Conservation (phyloP, 257 asterid genomes). For the Henckelia pumila region DNA sequence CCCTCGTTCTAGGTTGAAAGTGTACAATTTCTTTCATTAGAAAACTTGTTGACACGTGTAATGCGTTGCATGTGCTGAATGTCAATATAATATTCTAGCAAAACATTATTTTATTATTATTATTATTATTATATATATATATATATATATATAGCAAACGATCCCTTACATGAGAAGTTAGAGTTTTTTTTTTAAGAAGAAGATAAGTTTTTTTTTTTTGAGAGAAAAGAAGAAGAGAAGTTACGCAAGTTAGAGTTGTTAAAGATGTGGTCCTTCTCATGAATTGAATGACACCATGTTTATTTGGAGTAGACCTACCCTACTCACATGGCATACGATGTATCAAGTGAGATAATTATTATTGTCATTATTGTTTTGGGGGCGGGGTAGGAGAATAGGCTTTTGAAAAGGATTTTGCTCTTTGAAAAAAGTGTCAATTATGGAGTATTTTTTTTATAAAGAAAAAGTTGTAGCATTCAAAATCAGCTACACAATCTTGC, state of each 20-base stretch:
- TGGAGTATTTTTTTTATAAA: not conserved
- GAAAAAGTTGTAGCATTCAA: slow-evolving; percentile 4
- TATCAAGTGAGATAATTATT: not conserved
- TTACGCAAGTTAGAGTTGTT: slow-evolving; percentile 28
- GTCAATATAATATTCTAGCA: too few relatives aligned
- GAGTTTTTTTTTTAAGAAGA: too few relatives aligned
- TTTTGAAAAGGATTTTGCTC: too few relatives aligned
- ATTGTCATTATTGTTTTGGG: not conserved
- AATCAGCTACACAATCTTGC: slow-evolving; percentile 11
- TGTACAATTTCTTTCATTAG: too few relatives aligned
- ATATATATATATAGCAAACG: too few relatives aligned
- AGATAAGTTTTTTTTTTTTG: too few relatives aligned
- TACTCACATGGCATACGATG: slow-evolving; percentile 28
- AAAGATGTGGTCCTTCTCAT: slow-evolving; percentile 45
- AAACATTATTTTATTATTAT: too few relatives aligned
- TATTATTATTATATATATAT: too few relatives aligned
- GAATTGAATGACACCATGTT: slow-evolving; percentile 33
- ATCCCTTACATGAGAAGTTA: not conserved
- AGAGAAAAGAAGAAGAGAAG: too few relatives aligned
- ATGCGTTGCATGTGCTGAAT: not conserved
- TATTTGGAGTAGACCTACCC: slow-evolving; percentile 45
- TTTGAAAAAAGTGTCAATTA: too few relatives aligned
- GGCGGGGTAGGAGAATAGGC: too few relatives aligned
- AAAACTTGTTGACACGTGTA: slow-evolving; percentile 10
- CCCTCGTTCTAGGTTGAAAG: too few relatives aligned